Percentiles rank a stretch among this genome's conserved stretches.
Conservation (phyloP, 306 rosid species). For the Fagus crenata region DNA sequence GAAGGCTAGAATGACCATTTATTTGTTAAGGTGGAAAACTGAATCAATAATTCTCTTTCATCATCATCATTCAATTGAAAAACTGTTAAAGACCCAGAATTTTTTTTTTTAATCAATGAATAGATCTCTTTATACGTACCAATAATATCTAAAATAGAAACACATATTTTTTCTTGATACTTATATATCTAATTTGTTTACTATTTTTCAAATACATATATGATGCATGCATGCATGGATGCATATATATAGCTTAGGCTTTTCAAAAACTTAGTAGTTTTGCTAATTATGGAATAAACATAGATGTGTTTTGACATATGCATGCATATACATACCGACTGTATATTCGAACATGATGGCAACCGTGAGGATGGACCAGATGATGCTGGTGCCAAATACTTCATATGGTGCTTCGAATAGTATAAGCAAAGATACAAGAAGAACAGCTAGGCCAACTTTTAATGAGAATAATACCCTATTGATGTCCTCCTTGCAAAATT, state of each 20-base stretch:
- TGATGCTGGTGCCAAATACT: conserved; percentile 55
- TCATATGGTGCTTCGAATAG: conserved; percentile 65
- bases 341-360: conserved; percentile 74
- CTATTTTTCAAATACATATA: background rate
- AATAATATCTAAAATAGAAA: no score
- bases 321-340: conserved; percentile 52
- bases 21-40: no score
- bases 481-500: conserved; percentile 53
- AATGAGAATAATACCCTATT: conserved; percentile 56
- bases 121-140: no score
- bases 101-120: no score
- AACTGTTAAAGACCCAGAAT: no score
- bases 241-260: background rate
- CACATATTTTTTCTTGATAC: no score
- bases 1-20: background rate
- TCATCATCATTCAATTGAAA: no score
- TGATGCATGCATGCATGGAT: background rate
- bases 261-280: background rate
- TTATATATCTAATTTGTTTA: background rate
- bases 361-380: conserved; percentile 82
- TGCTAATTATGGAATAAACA: background rate
- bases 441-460: conserved; percentile 68
- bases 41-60: no score
- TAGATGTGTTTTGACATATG: background rate
- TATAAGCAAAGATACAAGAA: conserved; percentile 61